These are phyloP conservation scores for Terana coerulea DNA, from an alignment of 768 basidiomycete species.

Conservation along the genomic window DNA sequence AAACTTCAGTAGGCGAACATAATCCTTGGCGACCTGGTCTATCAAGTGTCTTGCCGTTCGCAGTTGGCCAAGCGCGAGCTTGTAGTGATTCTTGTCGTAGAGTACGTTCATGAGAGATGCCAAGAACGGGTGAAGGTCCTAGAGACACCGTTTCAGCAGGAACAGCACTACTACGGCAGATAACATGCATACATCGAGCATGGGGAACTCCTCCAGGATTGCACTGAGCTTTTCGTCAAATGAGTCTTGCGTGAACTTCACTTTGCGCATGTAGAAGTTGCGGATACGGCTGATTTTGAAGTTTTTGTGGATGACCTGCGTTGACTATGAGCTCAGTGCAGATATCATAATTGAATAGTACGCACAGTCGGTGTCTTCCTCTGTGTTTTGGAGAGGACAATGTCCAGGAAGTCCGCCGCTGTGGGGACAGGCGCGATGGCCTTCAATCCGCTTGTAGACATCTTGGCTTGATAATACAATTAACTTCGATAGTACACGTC, in stretches of 20 bases:
- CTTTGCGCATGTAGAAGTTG: conserved; percentile 98
- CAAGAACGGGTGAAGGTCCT: conserved; percentile 95
- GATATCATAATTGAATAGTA: too few relatives aligned
- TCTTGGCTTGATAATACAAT: conserved; percentile 26
- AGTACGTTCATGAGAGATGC: conserved; percentile 96
- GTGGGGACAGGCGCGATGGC: conserved; percentile 98
- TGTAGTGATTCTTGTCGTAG: conserved; percentile 99
- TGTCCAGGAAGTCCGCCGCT: conserved; percentile 91
- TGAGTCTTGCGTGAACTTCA: conserved; percentile 96
- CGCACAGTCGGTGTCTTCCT: conserved; percentile 93
- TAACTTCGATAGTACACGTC: conserved; percentile 4
- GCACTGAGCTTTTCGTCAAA: conserved; percentile 94
- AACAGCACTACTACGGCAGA: neutral
- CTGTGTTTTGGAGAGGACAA: conserved; percentile 91
- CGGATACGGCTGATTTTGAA: conserved; percentile 99
- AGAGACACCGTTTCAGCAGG: conserved; percentile 4
- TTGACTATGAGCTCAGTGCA: too few relatives aligned
- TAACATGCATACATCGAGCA: conserved; percentile 96
- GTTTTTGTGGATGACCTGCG: conserved; percentile 96
- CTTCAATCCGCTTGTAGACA: conserved; percentile 90
- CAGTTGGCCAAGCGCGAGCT: conserved; percentile 95
- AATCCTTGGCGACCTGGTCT: conserved; percentile 96
- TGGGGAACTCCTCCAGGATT: conserved; percentile 94
- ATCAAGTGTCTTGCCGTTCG: conserved; percentile 95
- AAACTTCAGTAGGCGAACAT: conserved; percentile 94